A percentile compares a stretch with the other conserved stretches of the same genome.
phyloP scores from a whole-genome alignment of 1,284 basidiomycete species.

The Naganishia sp. region DNA sequence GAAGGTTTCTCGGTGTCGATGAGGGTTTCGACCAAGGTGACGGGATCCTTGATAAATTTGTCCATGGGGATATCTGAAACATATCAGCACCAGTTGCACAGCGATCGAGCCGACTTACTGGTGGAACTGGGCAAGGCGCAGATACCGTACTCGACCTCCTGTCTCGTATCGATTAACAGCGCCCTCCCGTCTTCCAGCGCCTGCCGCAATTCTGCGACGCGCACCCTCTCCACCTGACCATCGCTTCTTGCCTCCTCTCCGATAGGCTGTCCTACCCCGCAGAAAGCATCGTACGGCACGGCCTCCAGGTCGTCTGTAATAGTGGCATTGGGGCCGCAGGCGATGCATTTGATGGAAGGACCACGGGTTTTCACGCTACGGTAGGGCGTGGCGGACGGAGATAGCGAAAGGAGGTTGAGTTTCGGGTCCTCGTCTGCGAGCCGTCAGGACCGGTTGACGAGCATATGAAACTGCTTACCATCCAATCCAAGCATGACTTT shows the following conservation, averaged over 20 bases:
- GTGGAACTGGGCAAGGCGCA: conserved; percentile 72
- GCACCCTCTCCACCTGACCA: conserved; percentile 42
- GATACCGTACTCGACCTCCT: conserved; percentile 80
- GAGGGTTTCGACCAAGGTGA: conserved; percentile 1
- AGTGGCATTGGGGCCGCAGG: conserved; percentile 42
- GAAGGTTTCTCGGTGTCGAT: background rate
- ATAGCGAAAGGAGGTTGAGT: conserved; percentile 68
- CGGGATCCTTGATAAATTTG: conserved; percentile 41
- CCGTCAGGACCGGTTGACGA: background rate
- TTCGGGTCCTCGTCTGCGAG: conserved; percentile 57
- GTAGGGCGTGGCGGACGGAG: conserved; percentile 70
- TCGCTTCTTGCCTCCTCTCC: conserved; percentile 37
- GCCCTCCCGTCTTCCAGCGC: conserved; percentile 9
- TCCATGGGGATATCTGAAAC: conserved; percentile 48
- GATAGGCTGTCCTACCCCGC: conserved; percentile 58
- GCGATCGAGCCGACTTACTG: conserved; percentile 61
- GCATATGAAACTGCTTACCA: conserved; percentile 58
- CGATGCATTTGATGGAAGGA: conserved; percentile 51
- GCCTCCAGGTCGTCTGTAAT: conserved; percentile 40
- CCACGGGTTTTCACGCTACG: conserved; percentile 76
- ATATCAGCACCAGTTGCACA: background rate
- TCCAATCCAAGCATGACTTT: conserved; percentile 73
- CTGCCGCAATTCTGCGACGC: conserved; percentile 32
- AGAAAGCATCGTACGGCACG: conserved; percentile 74
- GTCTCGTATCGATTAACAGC: conserved; percentile 77